These are phyloP conservation scores for Hyaloraphidium curvatum DNA, from an alignment of 192 early-diverging fungal genomes.

Conservation along the genomic window DNA sequence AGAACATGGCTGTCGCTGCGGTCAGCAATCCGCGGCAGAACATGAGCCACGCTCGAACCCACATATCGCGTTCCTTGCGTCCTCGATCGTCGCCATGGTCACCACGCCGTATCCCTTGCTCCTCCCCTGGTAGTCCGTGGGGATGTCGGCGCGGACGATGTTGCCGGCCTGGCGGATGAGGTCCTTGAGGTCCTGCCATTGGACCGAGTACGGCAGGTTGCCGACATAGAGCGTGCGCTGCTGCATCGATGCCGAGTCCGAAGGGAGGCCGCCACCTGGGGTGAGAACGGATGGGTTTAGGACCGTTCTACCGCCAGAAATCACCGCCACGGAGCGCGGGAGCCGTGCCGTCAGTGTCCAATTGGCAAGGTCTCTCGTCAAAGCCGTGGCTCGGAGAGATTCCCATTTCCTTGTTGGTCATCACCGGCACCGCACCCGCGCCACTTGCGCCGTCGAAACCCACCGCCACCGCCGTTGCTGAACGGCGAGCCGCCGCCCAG, in stretches of 20 bases:
- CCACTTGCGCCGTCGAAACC: too few relatives aligned
- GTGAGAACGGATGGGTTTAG: not conserved
- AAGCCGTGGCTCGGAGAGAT: too few relatives aligned
- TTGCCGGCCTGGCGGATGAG: conserved; percentile 47
- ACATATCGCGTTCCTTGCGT: too few relatives aligned
- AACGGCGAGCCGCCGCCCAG: conserved; percentile 7
- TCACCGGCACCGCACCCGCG: too few relatives aligned
- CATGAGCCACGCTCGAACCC: too few relatives aligned
- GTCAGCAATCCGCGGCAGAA: too few relatives aligned
- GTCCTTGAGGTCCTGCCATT: conserved; percentile 72
- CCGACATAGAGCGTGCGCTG: conserved; percentile 40
- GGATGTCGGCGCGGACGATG: conserved; percentile 48
- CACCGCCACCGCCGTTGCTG: too few relatives aligned
- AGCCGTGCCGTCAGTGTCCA: not conserved
- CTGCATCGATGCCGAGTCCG: not conserved
- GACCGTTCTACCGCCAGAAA: not conserved
- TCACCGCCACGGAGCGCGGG: too few relatives aligned
- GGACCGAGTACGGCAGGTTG: conserved; percentile 54
- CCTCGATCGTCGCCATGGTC: conserved; percentile 28
- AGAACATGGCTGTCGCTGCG: too few relatives aligned
- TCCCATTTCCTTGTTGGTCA: too few relatives aligned
- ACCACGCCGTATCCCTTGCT: conserved; percentile 58
- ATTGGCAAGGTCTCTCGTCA: too few relatives aligned
- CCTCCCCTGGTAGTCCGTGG: conserved; percentile 34
- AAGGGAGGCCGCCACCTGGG: not conserved